Conservation (phyloP, 257 asterid genomes). For the Linaria vulgaris region DNA sequence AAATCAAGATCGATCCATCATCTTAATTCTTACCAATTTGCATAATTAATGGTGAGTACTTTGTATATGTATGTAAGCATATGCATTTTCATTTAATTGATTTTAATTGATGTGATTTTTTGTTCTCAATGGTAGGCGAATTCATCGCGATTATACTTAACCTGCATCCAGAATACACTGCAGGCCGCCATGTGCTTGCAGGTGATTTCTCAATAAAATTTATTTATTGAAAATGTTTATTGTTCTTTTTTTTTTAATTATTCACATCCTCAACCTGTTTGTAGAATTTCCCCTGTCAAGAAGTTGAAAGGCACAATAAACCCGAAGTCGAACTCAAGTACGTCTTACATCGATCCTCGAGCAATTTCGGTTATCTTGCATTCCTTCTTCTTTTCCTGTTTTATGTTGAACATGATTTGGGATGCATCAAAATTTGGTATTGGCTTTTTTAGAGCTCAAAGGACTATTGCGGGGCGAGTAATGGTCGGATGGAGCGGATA, state of each 20-base stretch:
- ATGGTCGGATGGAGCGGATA: background rate
- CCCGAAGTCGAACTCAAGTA: slow-evolving; percentile 99
- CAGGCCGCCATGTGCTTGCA: slow-evolving; percentile 96
- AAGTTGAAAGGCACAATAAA: slow-evolving; percentile 98
- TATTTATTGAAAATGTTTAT: background rate
- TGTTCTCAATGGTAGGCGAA: slow-evolving; percentile 42
- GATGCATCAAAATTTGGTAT: background rate
- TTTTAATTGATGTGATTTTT: background rate
- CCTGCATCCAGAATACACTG: slow-evolving; percentile 81
- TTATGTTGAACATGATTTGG: background rate
- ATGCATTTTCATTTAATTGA: background rate
- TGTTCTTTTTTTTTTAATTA: slow-evolving; percentile 15
- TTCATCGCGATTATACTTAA: slow-evolving; percentile 59
- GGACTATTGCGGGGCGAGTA: background rate
- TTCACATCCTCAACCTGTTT: slow-evolving; percentile 23
- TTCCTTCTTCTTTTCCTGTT: background rate
- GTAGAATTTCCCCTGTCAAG: slow-evolving; percentile 99
- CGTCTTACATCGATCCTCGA: slow-evolving; percentile 25
- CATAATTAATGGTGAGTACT: background rate
- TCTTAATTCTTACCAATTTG: background rate
- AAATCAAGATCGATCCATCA: background rate
- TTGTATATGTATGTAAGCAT: background rate
- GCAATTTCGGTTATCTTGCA: slow-evolving; percentile 1
- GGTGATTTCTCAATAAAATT: slow-evolving; percentile 39
- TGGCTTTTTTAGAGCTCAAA: background rate